phyloP scores from a whole-genome alignment of 495 filamentous ascomycete genomes.

The Recurvomyces mirabilis region DNA sequence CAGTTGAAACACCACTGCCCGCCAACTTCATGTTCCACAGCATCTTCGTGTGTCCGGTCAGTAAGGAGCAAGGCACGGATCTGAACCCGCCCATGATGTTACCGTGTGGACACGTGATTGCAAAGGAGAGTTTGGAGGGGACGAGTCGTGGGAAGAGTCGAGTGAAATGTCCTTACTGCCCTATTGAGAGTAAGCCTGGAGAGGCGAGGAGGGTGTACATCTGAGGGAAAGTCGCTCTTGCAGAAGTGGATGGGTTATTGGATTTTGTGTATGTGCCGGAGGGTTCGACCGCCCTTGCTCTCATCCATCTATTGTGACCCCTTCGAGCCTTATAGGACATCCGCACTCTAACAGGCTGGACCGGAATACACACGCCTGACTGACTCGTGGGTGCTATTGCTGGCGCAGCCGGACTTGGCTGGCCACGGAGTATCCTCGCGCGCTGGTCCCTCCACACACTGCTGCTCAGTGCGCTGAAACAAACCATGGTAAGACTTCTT shows the following conservation, averaged over 20 bases:
- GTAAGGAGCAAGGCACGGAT: conserved; percentile 90
- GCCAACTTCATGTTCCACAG: conserved; percentile 81
- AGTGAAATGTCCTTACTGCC: conserved; percentile 97
- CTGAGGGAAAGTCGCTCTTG: conserved; percentile 8
- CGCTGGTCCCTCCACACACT: no score
- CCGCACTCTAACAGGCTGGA: no score
- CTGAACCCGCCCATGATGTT: conserved; percentile 95
- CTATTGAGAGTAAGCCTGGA: conserved; percentile 66
- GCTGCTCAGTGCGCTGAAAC: no score
- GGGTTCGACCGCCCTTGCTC: no score
- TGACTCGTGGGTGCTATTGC: no score
- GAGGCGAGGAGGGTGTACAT: conserved; percentile 69
- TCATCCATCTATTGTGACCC: no score
- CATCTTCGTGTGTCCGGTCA: conserved; percentile 96
- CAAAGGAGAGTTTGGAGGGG: conserved; percentile 64
- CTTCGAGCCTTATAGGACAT: no score
- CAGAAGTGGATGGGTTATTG: not conserved
- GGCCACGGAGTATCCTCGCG: no score
- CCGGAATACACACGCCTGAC: no score
- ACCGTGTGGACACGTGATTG: conserved; percentile 91
- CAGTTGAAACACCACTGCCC: conserved; percentile 83
- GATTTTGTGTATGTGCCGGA: not conserved
- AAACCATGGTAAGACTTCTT: no score
- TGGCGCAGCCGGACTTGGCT: no score
- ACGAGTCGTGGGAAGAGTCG: conserved; percentile 58